Percentiles rank a stretch among this genome's conserved stretches.
Evolutionary conservation across 306 rosid genomes (phyloP).

Genomic region (Medicago ruthenica): DNA sequence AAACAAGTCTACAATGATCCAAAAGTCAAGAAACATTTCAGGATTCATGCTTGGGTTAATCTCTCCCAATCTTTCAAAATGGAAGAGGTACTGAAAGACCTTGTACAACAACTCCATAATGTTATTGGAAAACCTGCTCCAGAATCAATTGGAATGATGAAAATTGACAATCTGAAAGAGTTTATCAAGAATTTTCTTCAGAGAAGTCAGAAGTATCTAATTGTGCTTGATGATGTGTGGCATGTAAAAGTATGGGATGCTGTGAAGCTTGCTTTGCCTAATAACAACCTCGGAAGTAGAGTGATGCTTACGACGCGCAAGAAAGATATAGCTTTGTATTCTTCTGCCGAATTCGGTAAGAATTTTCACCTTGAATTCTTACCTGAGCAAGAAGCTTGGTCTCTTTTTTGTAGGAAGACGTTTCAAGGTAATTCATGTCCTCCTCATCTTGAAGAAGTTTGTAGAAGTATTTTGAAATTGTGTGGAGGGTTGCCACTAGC

Average conservation of each 20-base stretch:
- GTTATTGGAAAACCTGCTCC: conserved; percentile 60
- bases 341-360: conserved; percentile 47
- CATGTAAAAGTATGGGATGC: conserved; percentile 54
- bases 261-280: conserved; percentile 53
- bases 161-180: conserved; percentile 39
- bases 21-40: conserved; percentile 53
- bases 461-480: conserved; percentile 39
- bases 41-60: conserved; percentile 61
- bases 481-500: conserved; percentile 66
- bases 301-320: conserved; percentile 60
- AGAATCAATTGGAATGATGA: conserved; percentile 48
- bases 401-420: conserved; percentile 59
- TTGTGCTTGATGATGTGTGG: conserved; percentile 65
- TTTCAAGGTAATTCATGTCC: conserved; percentile 56
- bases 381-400: conserved; percentile 53
- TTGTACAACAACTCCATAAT: conserved; percentile 53
- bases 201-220: conserved; percentile 54
- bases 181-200: conserved; percentile 52
- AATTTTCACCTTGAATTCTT: conserved; percentile 51
- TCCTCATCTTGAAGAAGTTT: conserved; percentile 44
- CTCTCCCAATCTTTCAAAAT: conserved; percentile 43
- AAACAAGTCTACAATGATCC: conserved; percentile 61
- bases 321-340: conserved; percentile 50
- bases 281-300: conserved; percentile 51
- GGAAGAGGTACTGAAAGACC: conserved; percentile 52